Percentiles rank a stretch among this genome's conserved stretches.
These are phyloP conservation scores for Rhizopus delemar DNA, from an alignment of 371 early-diverging fungal genomes.

Conservation along the genomic window DNA sequence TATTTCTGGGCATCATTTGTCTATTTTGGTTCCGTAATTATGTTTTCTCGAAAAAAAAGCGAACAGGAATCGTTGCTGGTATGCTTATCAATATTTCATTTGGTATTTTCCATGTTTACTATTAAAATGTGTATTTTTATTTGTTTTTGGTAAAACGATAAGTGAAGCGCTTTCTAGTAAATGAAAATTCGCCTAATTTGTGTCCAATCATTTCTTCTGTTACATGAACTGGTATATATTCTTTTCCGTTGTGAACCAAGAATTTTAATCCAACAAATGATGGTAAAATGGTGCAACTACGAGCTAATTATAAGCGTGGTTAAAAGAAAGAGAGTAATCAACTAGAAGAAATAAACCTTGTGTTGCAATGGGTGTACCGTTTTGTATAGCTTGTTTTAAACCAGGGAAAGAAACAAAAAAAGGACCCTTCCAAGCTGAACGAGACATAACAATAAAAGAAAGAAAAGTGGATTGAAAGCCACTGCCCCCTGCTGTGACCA, in stretches of 20 bases:
- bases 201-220: slow-evolving; percentile 97
- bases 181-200: slow-evolving; percentile 94
- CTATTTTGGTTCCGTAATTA: slow-evolving; percentile 71
- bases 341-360: slow-evolving; percentile 34
- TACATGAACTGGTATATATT: slow-evolving; percentile 82
- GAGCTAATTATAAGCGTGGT: slow-evolving; percentile 45
- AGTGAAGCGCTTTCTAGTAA: slow-evolving; percentile 86
- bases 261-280: slow-evolving; percentile 90
- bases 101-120: slow-evolving; percentile 59
- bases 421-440: slow-evolving; percentile 96
- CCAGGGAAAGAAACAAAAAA: slow-evolving; percentile 84
- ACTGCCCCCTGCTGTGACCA: slow-evolving; percentile 3
- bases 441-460: slow-evolving; percentile 46
- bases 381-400: slow-evolving; percentile 50
- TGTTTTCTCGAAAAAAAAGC: slow-evolving; percentile 65
- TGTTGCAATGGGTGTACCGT: slow-evolving; percentile 54
- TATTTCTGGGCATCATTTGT: slow-evolving; percentile 66
- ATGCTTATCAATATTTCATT: slow-evolving; percentile 67
- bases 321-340: too few relatives aligned
- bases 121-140: slow-evolving; percentile 33
- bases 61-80: slow-evolving; percentile 70
- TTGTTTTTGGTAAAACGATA: slow-evolving; percentile 89
- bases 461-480: slow-evolving; percentile 7
- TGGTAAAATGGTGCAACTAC: slow-evolving; percentile 91
- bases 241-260: slow-evolving; percentile 93